Evolutionary conservation across 768 basidiomycete genomes (phyloP).

Genomic region (Kwoniella sp.): DNA sequence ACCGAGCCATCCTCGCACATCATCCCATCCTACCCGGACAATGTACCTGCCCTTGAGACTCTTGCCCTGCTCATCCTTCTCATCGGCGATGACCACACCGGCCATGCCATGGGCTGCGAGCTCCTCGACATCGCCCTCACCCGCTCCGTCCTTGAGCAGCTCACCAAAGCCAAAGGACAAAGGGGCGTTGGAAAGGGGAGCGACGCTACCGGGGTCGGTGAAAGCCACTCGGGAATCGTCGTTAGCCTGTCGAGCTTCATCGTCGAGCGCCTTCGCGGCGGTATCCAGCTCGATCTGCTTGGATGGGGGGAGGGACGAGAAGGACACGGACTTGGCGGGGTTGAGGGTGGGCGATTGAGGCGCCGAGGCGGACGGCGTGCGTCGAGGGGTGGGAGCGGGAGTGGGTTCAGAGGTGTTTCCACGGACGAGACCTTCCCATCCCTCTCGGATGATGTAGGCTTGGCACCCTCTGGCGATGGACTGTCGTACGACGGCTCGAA

Average conservation of each 20-base stretch:
- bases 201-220: constrained; percentile 26
- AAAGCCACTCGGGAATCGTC: constrained; percentile 20
- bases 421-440: constrained; percentile 93
- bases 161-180: constrained; percentile 53
- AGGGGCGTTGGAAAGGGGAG: constrained; percentile 40
- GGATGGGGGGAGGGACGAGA: constrained; percentile 43
- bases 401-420: constrained; percentile 62
- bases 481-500: constrained; percentile 86
- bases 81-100: constrained; percentile 44
- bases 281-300: constrained; percentile 37
- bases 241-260: constrained; percentile 1
- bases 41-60: constrained; percentile 87
- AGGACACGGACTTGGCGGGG: constrained; percentile 42
- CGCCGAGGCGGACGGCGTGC: constrained; percentile 39
- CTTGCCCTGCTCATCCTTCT: constrained; percentile 52
- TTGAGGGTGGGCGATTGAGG: constrained; percentile 23
- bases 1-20: constrained; percentile 90
- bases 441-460: constrained; percentile 92
- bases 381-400: constrained; percentile 22
- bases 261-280: constrained; percentile 6
- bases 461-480: constrained; percentile 94
- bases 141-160: constrained; percentile 57
- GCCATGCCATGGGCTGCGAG: constrained; percentile 18
- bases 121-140: constrained; percentile 57
- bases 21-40: constrained; percentile 95